A percentile compares a stretch with the other conserved stretches of the same genome.
These are phyloP conservation scores for Capsicum baccatum DNA, from an alignment of 257 asterid genomes.

Conservation along the genomic window DNA sequence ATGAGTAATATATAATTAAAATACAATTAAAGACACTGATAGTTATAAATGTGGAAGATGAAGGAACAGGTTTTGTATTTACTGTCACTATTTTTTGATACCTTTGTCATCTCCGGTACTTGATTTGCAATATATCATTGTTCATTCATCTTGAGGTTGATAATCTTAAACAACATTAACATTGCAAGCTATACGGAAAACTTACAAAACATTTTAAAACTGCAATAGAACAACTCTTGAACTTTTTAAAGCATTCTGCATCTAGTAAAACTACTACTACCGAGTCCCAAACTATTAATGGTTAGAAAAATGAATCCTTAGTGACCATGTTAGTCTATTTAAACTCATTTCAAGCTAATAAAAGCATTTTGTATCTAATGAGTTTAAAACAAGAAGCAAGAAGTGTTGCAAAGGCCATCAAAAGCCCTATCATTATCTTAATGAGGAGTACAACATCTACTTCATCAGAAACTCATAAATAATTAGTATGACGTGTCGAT, in stretches of 20 bases:
- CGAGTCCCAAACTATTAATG: not conserved
- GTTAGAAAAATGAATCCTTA: not conserved
- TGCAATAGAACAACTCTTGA: conserved; percentile 15
- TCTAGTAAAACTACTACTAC: not conserved
- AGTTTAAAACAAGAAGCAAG: not conserved
- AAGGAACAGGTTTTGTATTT: too few species aligned
- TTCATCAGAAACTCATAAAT: too few species aligned
- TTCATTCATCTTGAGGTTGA: conserved; percentile 78
- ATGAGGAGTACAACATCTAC: not conserved
- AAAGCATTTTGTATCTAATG: not conserved
- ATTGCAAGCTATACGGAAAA: conserved; percentile 1
- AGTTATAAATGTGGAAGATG: too few species aligned
- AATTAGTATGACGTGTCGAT: too few species aligned
- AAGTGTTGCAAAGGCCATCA: not conserved
- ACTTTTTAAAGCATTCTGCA: not conserved
- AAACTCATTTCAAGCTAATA: not conserved
- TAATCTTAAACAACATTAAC: conserved; percentile 43
- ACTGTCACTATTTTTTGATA: too few species aligned
- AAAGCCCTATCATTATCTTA: not conserved
- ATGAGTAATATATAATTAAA: too few species aligned
- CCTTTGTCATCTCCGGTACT: too few species aligned
- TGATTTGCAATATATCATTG: conserved; percentile 31
- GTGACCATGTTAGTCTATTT: not conserved
- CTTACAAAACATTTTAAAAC: not conserved
- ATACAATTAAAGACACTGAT: too few species aligned